Conservation (phyloP, 768 basidiomycete species). For the Kwoniella sp. region DNA sequence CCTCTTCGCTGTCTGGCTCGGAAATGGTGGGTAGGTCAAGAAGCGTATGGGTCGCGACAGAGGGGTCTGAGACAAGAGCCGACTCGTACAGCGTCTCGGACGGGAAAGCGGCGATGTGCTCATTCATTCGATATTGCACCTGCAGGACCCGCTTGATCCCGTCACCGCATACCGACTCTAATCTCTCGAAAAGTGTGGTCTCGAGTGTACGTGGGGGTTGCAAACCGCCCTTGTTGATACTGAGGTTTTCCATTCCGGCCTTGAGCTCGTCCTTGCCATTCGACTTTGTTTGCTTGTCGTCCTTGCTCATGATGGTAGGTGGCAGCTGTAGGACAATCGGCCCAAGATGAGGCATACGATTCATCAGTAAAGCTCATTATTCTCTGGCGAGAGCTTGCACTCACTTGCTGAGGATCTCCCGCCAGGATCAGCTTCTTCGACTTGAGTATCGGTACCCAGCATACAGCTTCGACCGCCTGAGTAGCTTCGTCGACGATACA, state of each 20-base stretch:
- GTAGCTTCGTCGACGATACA: conserved; percentile 98
- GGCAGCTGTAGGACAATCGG: conserved; percentile 68
- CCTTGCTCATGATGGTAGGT: conserved; percentile 79
- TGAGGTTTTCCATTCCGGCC: background rate
- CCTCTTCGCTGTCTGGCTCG: conserved; percentile 63
- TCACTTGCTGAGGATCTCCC: conserved; percentile 80
- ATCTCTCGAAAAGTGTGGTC: conserved; percentile 85
- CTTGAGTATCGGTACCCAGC: conserved; percentile 95
- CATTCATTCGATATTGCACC: conserved; percentile 89
- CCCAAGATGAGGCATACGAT: background rate
- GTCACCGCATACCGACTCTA: conserved; percentile 83
- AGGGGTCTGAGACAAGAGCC: conserved; percentile 68
- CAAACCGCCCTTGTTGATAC: conserved; percentile 40
- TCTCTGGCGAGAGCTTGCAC: conserved; percentile 4
- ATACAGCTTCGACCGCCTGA: conserved; percentile 92
- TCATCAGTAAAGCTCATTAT: background rate
- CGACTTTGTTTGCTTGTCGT: conserved; percentile 52
- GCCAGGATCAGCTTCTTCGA: conserved; percentile 85
- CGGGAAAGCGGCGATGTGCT: conserved; percentile 80
- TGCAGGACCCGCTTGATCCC: conserved; percentile 82
- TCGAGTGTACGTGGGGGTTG: conserved; percentile 74
- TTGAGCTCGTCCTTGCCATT: background rate
- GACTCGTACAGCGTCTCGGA: conserved; percentile 77
- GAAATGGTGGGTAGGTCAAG: conserved; percentile 65
- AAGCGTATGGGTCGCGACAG: conserved; percentile 75